Evolutionary conservation across 805 yeast genomes (phyloP).

Genomic region (Yamadazyma philogaea): DNA sequence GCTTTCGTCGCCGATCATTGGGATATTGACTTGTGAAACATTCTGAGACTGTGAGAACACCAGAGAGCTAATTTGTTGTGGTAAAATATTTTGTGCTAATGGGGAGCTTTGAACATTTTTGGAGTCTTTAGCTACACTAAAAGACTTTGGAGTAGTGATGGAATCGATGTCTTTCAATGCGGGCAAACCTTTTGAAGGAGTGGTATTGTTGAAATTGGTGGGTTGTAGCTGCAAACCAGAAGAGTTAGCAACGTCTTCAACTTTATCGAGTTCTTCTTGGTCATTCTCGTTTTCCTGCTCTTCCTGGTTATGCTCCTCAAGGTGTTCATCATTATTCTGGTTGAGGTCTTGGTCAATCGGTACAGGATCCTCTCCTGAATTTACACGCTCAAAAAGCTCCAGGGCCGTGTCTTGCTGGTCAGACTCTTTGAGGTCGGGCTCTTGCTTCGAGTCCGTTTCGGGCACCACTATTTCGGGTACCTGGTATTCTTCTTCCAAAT

Average conservation of each 20-base stretch:
- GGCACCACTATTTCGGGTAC: slow-evolving; percentile 2
- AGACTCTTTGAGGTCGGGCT: background rate
- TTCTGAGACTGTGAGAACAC: slow-evolving; percentile 8
- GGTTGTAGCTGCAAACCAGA: slow-evolving; percentile 11
- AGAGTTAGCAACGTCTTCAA: slow-evolving; percentile 11
- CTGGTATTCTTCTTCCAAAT: slow-evolving; percentile 6
- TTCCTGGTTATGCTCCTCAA: background rate
- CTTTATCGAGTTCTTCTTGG: slow-evolving; percentile 5
- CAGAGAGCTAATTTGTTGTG: background rate
- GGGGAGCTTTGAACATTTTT: slow-evolving; percentile 19
- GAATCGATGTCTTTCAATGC: slow-evolving; percentile 42
- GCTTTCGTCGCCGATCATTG: slow-evolving; percentile 15
- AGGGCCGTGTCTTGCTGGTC: too few relatives aligned
- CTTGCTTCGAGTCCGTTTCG: background rate
- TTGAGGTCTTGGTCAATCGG: background rate
- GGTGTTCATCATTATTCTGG: background rate
- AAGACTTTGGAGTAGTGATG: slow-evolving; percentile 40
- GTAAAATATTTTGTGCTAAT: slow-evolving; percentile 10
- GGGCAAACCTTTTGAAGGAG: slow-evolving; percentile 42
- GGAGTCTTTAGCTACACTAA: slow-evolving; percentile 37
- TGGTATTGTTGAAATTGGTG: slow-evolving; percentile 22
- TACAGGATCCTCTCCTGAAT: background rate
- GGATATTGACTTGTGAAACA: slow-evolving; percentile 1
- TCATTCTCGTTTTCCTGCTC: slow-evolving; percentile 7
- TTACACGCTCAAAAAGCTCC: too few relatives aligned